phyloP scores from a whole-genome alignment of 2,329 filamentous ascomycete species.

The Bipolaris sorokiniana region DNA sequence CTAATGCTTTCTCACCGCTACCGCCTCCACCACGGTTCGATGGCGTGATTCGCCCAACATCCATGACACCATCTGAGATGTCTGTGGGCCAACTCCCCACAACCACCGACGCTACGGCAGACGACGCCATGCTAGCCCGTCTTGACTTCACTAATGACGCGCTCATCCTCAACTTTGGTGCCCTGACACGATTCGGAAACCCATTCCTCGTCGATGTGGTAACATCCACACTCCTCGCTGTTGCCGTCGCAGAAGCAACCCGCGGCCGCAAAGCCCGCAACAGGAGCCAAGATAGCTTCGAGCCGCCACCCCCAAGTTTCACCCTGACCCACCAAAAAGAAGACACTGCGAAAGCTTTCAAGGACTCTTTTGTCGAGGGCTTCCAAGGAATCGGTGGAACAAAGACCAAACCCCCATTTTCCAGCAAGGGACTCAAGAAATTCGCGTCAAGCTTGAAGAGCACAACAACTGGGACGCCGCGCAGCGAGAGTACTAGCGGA shows the following conservation, averaged over 20 bases:
- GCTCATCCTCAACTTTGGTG: constrained; percentile 54
- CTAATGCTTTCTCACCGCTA: constrained; percentile 40
- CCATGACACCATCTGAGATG: constrained; percentile 43
- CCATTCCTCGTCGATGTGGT: constrained; percentile 55
- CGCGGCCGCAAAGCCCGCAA: constrained; percentile 33
- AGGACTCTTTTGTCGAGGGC: constrained; percentile 41
- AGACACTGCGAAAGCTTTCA: constrained; percentile 38
- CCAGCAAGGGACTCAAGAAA: constrained; percentile 28
- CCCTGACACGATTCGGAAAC: constrained; percentile 52
- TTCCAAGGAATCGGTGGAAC: constrained; percentile 39
- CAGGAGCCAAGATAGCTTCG: constrained; percentile 35
- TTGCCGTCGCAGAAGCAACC: constrained; percentile 54
- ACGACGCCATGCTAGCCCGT: constrained; percentile 51
- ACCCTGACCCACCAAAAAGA: constrained; percentile 32
- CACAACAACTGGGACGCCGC: constrained; percentile 18
- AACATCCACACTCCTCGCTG: constrained; percentile 51
- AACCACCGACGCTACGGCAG: constrained; percentile 44
- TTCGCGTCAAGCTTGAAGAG: constrained; percentile 29
- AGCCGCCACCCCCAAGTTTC: constrained; percentile 41
- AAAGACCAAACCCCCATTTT: constrained; percentile 29
- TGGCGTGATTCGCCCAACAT: constrained; percentile 34
- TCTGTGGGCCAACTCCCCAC: constrained; percentile 42
- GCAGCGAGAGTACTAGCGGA: constrained; percentile 21
- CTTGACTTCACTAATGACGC: constrained; percentile 53
- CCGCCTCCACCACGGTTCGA: constrained; percentile 37